These are phyloP conservation scores for Paraconiothyrium brasiliense DNA, from an alignment of 2,329 filamentous ascomycete species.

Conservation along the genomic window DNA sequence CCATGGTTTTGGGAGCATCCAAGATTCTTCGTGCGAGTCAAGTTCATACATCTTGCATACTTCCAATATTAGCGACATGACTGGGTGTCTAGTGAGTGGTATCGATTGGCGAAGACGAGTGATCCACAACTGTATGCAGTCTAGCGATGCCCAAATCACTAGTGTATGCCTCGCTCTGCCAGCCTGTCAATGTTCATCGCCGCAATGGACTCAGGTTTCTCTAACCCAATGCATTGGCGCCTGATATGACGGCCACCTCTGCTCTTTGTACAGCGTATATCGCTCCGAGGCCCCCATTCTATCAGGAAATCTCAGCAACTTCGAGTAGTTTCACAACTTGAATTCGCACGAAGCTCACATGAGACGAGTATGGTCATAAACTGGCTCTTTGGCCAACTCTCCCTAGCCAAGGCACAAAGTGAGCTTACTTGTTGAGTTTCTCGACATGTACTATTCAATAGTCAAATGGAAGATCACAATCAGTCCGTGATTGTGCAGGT, in stretches of 20 bases:
- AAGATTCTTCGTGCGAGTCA: slow-evolving; percentile 3
- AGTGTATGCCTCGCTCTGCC: slow-evolving; percentile 21
- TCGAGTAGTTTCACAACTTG: neutral
- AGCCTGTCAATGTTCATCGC: neutral
- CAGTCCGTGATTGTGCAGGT: neutral
- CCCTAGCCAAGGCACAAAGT: neutral
- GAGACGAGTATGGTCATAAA: neutral
- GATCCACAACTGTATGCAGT: slow-evolving; percentile 15
- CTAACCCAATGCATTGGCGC: slow-evolving; percentile 16
- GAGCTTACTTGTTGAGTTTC: neutral
- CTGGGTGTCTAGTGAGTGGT: slow-evolving; percentile 1
- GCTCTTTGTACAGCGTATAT: slow-evolving; percentile 3
- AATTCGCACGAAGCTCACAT: neutral
- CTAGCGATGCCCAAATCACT: slow-evolving; percentile 16
- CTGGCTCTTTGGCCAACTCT: neutral
- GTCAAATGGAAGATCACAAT: neutral
- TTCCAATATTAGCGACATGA: slow-evolving; percentile 31
- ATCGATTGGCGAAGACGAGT: slow-evolving; percentile 34
- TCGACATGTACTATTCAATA: neutral
- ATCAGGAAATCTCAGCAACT: slow-evolving; percentile 3
- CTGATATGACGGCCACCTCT: slow-evolving; percentile 9
- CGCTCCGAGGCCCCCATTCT: neutral
- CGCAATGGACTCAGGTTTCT: slow-evolving; percentile 21
- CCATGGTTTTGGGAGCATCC: slow-evolving; percentile 34
- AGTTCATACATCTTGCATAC: slow-evolving; percentile 16